These are phyloP conservation scores for Saccharomycopsis fodiens DNA, from an alignment of 805 yeast species.

Conservation along the genomic window DNA sequence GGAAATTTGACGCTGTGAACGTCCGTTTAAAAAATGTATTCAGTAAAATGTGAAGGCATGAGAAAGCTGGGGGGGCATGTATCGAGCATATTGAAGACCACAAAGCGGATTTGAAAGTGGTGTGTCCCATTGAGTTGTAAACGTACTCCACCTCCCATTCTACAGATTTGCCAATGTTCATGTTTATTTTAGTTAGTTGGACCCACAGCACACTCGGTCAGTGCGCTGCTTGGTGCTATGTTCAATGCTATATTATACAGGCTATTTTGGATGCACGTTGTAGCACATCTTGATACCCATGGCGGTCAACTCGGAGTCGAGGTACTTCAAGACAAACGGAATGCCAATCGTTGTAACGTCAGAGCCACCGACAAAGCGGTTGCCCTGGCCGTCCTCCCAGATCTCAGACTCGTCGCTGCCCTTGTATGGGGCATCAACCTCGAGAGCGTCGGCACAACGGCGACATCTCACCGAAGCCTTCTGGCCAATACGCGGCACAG, in stretches of 20 bases:
- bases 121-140: too few relatives aligned
- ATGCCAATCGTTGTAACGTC: conserved; percentile 93
- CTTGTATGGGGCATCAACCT: conserved; percentile 26
- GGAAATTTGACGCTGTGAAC: too few relatives aligned
- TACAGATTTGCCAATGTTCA: too few relatives aligned
- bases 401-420: conserved; percentile 61
- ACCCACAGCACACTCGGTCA: background rate
- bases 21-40: too few relatives aligned
- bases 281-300: conserved; percentile 95
- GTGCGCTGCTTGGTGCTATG: background rate
- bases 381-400: conserved; percentile 98
- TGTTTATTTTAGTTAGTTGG: background rate
- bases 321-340: conserved; percentile 91
- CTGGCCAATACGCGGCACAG: conserved; percentile 88
- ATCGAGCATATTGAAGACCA: too few relatives aligned
- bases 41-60: too few relatives aligned
- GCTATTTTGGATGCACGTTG: conserved; percentile 35
- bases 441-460: conserved; percentile 70
- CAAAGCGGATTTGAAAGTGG: too few relatives aligned
- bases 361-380: conserved; percentile 83
- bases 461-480: conserved; percentile 78
- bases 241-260: background rate
- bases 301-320: conserved; percentile 92
- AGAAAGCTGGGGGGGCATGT: too few relatives aligned
- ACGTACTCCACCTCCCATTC: too few relatives aligned